Evolutionary conservation across 768 basidiomycete species (phyloP).

Genomic region (Psilocybe azurescens): DNA sequence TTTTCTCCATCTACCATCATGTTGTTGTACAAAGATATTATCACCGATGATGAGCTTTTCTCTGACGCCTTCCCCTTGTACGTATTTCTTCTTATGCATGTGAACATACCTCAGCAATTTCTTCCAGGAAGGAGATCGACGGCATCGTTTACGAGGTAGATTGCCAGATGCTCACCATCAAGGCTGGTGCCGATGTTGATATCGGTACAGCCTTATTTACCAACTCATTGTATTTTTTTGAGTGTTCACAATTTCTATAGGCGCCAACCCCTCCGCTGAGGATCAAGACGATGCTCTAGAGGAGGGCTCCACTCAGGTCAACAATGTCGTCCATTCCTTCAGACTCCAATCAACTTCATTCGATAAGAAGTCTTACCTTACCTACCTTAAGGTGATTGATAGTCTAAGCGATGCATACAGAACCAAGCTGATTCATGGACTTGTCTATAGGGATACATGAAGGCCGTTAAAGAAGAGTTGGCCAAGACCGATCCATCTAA

Average conservation of each 20-base stretch:
- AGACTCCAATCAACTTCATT: slow-evolving; percentile 81
- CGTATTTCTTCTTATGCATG: slow-evolving; percentile 30
- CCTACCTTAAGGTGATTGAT: slow-evolving; percentile 75
- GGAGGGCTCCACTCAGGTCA: slow-evolving; percentile 76
- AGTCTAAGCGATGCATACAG: neutral
- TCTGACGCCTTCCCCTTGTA: slow-evolving; percentile 92
- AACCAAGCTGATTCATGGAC: neutral
- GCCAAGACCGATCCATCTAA: slow-evolving; percentile 56
- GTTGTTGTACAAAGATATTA: slow-evolving; percentile 77
- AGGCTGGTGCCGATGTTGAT: slow-evolving; percentile 81
- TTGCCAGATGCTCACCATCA: slow-evolving; percentile 71
- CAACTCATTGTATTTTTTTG: neutral
- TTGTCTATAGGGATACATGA: slow-evolving; percentile 84
- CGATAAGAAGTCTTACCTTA: slow-evolving; percentile 89
- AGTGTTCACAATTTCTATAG: slow-evolving; percentile 40
- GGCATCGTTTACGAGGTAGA: slow-evolving; percentile 88
- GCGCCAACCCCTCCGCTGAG: slow-evolving; percentile 93
- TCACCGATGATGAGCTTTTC: slow-evolving; percentile 88
- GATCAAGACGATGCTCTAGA: slow-evolving; percentile 83
- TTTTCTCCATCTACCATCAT: slow-evolving; percentile 45
- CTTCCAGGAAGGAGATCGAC: slow-evolving; percentile 72
- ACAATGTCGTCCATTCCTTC: slow-evolving; percentile 93
- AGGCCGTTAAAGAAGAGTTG: slow-evolving; percentile 78
- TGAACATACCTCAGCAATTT: slow-evolving; percentile 12
- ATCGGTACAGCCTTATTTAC: slow-evolving; percentile 66